A percentile compares a stretch with the other conserved stretches of the same genome.
phyloP scores from a whole-genome alignment of 768 basidiomycete genomes.

The Glaciozyma martinii region DNA sequence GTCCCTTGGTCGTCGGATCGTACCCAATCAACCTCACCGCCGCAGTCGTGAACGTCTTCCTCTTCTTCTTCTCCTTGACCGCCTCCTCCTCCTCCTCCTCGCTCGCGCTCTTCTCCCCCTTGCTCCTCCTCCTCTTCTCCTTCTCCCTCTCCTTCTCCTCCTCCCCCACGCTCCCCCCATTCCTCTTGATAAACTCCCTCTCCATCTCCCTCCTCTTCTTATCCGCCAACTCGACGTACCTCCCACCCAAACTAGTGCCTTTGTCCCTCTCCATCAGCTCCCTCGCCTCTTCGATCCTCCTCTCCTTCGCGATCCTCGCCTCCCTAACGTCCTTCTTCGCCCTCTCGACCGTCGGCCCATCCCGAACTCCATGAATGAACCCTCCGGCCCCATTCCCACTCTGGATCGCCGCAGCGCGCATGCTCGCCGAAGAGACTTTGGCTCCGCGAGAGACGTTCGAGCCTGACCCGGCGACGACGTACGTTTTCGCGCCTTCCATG shows the following conservation, averaged over 20 bases:
- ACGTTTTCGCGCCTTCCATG: conserved; percentile 4
- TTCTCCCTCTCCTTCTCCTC: conserved; percentile 5
- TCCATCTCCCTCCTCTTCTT: conserved; percentile 9
- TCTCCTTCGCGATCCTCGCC: background rate
- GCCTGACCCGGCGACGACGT: conserved; percentile 12
- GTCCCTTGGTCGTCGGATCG: conserved; percentile 20
- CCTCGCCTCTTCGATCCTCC: conserved; percentile 7
- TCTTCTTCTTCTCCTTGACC: conserved; percentile 8
- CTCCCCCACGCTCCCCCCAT: conserved; percentile 7
- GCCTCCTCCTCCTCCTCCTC: conserved; percentile 3
- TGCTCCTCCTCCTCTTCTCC: conserved; percentile 11
- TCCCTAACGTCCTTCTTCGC: conserved; percentile 8
- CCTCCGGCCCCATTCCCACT: background rate
- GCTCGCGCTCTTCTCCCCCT: conserved; percentile 12
- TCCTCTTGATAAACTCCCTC: conserved; percentile 11
- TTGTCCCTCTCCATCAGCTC: conserved; percentile 15
- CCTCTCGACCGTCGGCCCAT: conserved; percentile 19
- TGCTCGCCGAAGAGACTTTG: background rate
- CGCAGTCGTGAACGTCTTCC: conserved; percentile 11
- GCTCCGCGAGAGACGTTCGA: background rate
- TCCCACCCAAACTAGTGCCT: conserved; percentile 20
- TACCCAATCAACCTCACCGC: conserved; percentile 25
- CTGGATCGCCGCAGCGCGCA: background rate
- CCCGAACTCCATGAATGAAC: conserved; percentile 18
- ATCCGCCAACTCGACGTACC: conserved; percentile 8